These are phyloP conservation scores for Starmerella apis DNA, from an alignment of 805 yeast genomes.

Conservation along the genomic window DNA sequence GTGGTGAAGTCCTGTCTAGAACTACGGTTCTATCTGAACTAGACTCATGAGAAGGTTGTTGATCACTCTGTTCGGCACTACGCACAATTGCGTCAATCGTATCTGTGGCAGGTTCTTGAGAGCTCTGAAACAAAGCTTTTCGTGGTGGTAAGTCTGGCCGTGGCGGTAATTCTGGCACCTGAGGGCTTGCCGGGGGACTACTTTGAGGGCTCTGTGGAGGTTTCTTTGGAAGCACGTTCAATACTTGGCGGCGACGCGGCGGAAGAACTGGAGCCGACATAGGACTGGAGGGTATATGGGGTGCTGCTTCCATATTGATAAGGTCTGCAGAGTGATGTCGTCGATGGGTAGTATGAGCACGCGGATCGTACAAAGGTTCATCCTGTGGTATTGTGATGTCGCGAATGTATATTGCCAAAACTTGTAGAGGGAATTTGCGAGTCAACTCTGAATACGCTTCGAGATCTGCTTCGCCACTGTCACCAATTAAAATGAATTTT, in stretches of 20 bases:
- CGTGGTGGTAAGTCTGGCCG: neutral
- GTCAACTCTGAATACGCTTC: slow-evolving; percentile 81
- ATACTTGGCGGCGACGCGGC: neutral
- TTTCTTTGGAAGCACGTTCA: neutral
- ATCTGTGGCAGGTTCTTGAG: neutral
- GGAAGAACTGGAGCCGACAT: neutral
- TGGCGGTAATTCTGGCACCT: neutral
- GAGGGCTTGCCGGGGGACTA: no score
- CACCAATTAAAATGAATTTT: slow-evolving; percentile 79
- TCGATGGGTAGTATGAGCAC: neutral
- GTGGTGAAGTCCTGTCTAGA: neutral
- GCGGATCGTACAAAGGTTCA: slow-evolving; percentile 15
- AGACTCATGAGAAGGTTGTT: neutral
- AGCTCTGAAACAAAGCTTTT: neutral
- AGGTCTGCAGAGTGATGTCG: slow-evolving; percentile 12
- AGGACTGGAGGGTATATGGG: neutral
- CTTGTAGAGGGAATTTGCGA: slow-evolving; percentile 46
- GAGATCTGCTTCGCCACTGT: slow-evolving; percentile 88
- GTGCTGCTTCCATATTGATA: neutral
- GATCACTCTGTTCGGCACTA: neutral
- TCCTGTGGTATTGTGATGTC: slow-evolving; percentile 43
- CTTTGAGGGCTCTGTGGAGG: no score
- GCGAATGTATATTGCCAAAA: slow-evolving; percentile 69
- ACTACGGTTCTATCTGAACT: neutral
- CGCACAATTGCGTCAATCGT: neutral